These are phyloP conservation scores for Aspergillus arachidicola DNA, from an alignment of 2,329 filamentous ascomycete genomes.

Conservation along the genomic window DNA sequence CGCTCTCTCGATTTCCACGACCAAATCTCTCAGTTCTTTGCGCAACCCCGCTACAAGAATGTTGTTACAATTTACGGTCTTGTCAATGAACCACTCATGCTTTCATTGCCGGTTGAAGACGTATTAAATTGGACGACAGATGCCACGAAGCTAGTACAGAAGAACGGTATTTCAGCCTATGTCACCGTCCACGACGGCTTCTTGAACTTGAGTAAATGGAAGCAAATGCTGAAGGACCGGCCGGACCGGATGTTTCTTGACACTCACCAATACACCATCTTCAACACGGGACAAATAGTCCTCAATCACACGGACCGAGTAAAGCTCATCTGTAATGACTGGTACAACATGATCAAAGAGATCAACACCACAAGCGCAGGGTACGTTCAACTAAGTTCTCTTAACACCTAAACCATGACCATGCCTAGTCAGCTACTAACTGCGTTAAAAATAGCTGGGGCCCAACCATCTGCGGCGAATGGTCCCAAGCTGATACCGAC, in stretches of 20 bases:
- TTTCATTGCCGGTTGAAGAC: constrained; percentile 61
- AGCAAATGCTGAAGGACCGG: constrained; percentile 74
- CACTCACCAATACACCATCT: constrained; percentile 98
- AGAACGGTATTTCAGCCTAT: constrained; percentile 71
- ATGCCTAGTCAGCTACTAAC: constrained; percentile 4
- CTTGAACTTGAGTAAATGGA: constrained; percentile 87
- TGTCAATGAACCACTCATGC: constrained; percentile 92
- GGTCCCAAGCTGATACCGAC: constrained; percentile 96
- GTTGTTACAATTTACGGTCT: constrained; percentile 91
- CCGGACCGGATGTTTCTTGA: constrained; percentile 77
- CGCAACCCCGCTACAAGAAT: constrained; percentile 89
- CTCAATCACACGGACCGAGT: constrained; percentile 82
- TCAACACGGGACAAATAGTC: constrained; percentile 85
- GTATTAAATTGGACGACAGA: constrained; percentile 80
- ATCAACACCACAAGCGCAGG: constrained; percentile 75
- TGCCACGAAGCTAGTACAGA: constrained; percentile 71
- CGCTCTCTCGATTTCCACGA: constrained; percentile 86
- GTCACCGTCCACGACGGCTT: constrained; percentile 95
- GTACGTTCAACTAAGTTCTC: constrained; percentile 30
- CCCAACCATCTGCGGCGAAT: constrained; percentile 92
- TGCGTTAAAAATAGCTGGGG: constrained; percentile 62
- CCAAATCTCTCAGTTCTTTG: constrained; percentile 86
- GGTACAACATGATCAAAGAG: constrained; percentile 75
- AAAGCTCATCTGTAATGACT: constrained; percentile 81
- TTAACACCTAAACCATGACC: neutral